Evolutionary conservation across 2,329 filamentous ascomycete species (phyloP).

Genomic region (Ophiostoma perfectum): DNA sequence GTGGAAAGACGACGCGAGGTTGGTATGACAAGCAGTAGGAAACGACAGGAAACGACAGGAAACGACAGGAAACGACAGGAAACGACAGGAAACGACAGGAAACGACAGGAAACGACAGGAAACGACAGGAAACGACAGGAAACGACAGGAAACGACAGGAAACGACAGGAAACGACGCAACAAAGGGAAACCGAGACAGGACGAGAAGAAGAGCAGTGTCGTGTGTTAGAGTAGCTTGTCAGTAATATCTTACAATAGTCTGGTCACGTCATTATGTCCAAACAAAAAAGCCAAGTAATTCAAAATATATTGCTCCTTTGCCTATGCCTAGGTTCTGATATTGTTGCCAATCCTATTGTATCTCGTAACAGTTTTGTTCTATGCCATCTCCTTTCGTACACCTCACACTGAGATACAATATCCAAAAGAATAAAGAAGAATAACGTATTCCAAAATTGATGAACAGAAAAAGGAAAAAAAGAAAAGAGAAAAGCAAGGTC

Average conservation of each 20-base stretch:
- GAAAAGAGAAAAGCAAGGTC: neutral
- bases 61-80: no score
- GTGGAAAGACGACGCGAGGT: conserved; percentile 4
- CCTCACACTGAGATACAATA: neutral
- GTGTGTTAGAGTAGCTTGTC: no score
- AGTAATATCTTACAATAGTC: no score
- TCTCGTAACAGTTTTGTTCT: neutral
- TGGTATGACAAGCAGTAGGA: neutral
- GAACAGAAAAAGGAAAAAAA: neutral
- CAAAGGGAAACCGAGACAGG: no score
- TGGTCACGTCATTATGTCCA: no score
- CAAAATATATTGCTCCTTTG: neutral
- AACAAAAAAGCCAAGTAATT: neutral
- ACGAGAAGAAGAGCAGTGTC: no score
- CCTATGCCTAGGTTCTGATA: neutral
- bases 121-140: neutral
- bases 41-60: neutral
- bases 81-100: no score
- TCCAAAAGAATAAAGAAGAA: neutral
- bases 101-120: neutral
- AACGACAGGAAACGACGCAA: neutral
- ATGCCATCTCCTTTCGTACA: neutral
- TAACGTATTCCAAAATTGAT: neutral
- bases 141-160: neutral
- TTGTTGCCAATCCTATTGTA: conserved; percentile 11